Conservation (phyloP, 305 asterid genomes). For the Solanum aculeatissimum region DNA sequence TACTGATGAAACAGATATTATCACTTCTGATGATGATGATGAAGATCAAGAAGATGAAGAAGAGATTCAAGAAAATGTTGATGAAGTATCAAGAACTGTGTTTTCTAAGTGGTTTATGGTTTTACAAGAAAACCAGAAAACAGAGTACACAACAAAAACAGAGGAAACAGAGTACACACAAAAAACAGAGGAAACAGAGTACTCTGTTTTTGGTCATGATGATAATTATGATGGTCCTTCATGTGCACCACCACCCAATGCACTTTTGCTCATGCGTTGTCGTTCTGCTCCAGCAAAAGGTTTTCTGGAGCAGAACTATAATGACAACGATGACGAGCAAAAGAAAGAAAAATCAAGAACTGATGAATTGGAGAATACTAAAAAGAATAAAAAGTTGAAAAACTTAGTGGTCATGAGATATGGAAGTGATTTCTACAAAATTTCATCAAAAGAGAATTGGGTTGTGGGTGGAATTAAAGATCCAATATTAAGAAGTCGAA, state of each 20-base stretch:
- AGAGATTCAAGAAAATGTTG: background rate
- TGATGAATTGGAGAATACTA: background rate
- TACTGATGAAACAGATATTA: conserved; percentile 4
- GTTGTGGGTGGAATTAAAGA: conserved; percentile 52
- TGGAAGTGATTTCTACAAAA: conserved; percentile 37
- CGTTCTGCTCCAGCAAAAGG: conserved; percentile 79
- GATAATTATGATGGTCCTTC: conserved; percentile 3
- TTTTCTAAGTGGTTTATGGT: conserved; percentile 87
- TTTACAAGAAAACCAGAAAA: conserved; percentile 39
- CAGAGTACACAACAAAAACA: background rate
- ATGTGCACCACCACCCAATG: conserved; percentile 57
- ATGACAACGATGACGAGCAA: background rate
- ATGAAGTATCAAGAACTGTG: conserved; percentile 26
- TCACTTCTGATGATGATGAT: conserved; percentile 25
- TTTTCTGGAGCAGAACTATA: conserved; percentile 40
- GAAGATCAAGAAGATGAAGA: conserved; percentile 26
- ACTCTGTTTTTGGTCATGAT: conserved; percentile 1
- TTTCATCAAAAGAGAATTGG: conserved; percentile 55
- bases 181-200: background rate
- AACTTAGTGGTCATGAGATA: conserved; percentile 38
- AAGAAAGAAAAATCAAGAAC: background rate
- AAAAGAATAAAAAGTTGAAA: conserved; percentile 6
- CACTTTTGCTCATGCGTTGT: conserved; percentile 73
- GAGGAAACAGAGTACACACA: background rate
- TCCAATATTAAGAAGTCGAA: conserved; percentile 50